Base-by-base conservation (phyloP, 2,329 filamentous ascomycete species). In the Bimuria novae-zelandiae region DNA sequence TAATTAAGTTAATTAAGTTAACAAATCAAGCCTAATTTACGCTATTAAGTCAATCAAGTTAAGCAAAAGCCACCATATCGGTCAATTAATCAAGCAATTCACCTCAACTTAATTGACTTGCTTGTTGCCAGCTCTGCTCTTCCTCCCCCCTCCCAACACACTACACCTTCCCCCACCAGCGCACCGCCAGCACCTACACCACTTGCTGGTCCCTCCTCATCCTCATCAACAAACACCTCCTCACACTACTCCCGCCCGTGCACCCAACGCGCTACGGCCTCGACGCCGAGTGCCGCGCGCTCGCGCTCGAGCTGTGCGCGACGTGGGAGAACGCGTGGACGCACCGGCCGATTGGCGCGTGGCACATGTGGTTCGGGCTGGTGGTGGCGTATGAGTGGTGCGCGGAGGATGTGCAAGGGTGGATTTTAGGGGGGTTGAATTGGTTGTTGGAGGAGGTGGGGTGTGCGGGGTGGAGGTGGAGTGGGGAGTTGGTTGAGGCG, bases 281-380 rank as follows among this genome's bases (percentile, higher is more conserved):
- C 1, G 61, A 70, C 54, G 58, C 61, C 7, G 67, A 71, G 46
- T 68, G 60, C 32, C 65, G 61, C 7, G 57, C 53, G 17, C 30
- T 69, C 12, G 65, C 67, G 10, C 44, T 63, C 2, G 61, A 72
- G 16, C 70, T 72, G 3, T 71, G 68, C 56, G 70, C 70, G 52
- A 70, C 65, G 10, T 72, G 68, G 69, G 68, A 72, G 50, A 63
- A 68, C 51, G 67, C 69, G 2, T 72, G 67, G 68, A 59, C 60
- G 23, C 67, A 58, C 12, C 66, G 62, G 17, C 68, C 68, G 3
- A 69, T 71, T 29, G 69, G 68, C 16, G 65, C 69, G 3, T 67
- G 69, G 8, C 68, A 71, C 17, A 67, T 65, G 0, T 63, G 63
- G 3, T 49, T 71, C 19, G 69, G 68, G 49, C 70, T 70, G 33